phyloP scores from a whole-genome alignment of 768 basidiomycete genomes.

The Fistulinella prunicolor region DNA sequence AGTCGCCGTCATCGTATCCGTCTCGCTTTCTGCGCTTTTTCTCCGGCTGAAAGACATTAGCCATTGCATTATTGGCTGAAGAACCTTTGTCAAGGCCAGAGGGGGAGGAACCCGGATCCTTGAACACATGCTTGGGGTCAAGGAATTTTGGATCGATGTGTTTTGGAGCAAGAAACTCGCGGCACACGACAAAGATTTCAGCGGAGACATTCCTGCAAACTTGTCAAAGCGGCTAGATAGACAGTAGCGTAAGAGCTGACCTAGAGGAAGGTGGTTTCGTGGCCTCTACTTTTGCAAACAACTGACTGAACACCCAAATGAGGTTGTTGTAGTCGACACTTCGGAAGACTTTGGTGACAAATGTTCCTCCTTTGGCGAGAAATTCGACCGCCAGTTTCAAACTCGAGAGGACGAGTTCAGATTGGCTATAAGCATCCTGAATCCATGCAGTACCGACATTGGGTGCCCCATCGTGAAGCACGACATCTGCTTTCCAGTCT shows the following conservation, averaged over 20 bases:
- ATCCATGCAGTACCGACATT: slow-evolving; percentile 99
- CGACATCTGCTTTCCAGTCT: slow-evolving; percentile 98
- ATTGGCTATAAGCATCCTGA: slow-evolving; percentile 96
- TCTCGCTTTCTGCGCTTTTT: slow-evolving; percentile 92
- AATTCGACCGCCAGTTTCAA: slow-evolving; percentile 96
- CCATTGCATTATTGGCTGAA: slow-evolving; percentile 65
- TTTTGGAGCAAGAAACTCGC: slow-evolving; percentile 91
- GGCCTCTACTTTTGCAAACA: slow-evolving; percentile 95
- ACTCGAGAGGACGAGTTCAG: slow-evolving; percentile 93
- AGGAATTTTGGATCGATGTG: slow-evolving; percentile 97
- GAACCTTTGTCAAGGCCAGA: slow-evolving; percentile 49
- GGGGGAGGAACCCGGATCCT: slow-evolving; percentile 63
- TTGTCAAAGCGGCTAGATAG: background rate
- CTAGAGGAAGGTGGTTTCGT: slow-evolving; percentile 98
- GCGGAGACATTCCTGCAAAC: slow-evolving; percentile 88
- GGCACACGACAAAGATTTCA: slow-evolving; percentile 99
- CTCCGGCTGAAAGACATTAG: slow-evolving; percentile 96
- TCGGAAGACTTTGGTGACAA: slow-evolving; percentile 98
- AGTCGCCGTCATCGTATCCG: slow-evolving; percentile 94
- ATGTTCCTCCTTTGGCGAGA: slow-evolving; percentile 87
- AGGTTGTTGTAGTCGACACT: slow-evolving; percentile 98
- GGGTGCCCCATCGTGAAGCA: slow-evolving; percentile 97
- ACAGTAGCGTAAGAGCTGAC: slow-evolving; percentile 39
- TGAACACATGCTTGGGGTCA: slow-evolving; percentile 97
- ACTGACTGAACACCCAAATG: slow-evolving; percentile 97